Evolutionary conservation across 495 filamentous ascomycete genomes (phyloP), one percentile per base, ranked within the genome.

Genomic region (Lasiosphaeria hispida): DNA sequence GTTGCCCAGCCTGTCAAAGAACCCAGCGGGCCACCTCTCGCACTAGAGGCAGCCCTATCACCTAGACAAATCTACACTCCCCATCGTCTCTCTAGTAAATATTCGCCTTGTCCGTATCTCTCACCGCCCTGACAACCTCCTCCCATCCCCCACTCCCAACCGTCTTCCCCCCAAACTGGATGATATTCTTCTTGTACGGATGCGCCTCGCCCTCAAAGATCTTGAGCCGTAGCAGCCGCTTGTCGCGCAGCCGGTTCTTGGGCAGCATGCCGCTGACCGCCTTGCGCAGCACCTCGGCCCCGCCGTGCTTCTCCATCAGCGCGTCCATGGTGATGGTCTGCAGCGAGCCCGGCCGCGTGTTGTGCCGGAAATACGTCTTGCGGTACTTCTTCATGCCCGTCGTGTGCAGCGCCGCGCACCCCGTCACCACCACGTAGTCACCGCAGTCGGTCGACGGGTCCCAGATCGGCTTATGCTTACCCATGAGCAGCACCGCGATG

Each of bases 391-490:
- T 98, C 75, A 88, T 89, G 62, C 94, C 94, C 35, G 95, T 97
- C 15, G 85, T 88, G 75, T 88, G 85, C 38, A 98, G 81, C 57
- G 91, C 86, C 51, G 87, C 83, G 80, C 94, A 98, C 65, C 89
- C 85, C 34, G 87, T 88, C 6, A 92, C 93, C 0, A 98, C 94
- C 5, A 98, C 93, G 73, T 98, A 98, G 84, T 98, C 94, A 57
- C 94, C 94, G 82, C 95, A 97, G 81, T 98, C 94, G 54, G 94
- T 96, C 58, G 87, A 84, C 15, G 91, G 95, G 72, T 97, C 90
- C 76, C 86, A 98, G 77, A 96, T 97, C 11, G 94, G 94, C 75
- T 99, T 99, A 82, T 97, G 87, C 81, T 99, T 99, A 74, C 94
- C 94, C 94, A 97, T 97, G 19, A 99, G 86, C 57, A 88, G 80